Base-by-base conservation (phyloP, 2,329 filamentous ascomycete species). In the Fusarium decemcellulare region DNA sequence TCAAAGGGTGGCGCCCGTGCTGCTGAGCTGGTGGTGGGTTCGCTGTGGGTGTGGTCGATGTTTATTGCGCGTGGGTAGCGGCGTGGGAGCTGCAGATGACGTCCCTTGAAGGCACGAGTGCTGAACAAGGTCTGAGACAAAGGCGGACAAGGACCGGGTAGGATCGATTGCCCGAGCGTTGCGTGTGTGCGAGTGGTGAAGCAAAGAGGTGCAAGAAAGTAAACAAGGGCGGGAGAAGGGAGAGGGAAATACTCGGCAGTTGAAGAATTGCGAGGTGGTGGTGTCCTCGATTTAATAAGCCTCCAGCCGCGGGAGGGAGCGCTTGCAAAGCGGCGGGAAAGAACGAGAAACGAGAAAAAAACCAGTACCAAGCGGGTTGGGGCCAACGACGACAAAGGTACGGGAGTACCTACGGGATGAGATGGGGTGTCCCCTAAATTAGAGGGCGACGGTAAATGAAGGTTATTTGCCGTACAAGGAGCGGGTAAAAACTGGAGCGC, bases 401-500 rank as follows among this genome's bases (percentile, higher is more conserved):
- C 68, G 68, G 72, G 61, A 51, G 48, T 32, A 51, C 23, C 23
- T 23, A 23, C 32, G 12, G 32, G 32, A 72, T 63, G 56, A 68
- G 60, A 72, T 64, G 61, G 57, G 52, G 40, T 47, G 52, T 68
- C 61, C 69, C 60, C 66, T 69, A 74, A 74, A 72, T 74, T 73
- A 71, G 72, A 72, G 72, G 50, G 43, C 55, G 58, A 60, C 42
- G 51, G 46, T 40, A 61, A 67, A 64, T 48, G 54, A 51, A 50
- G 53, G 57, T 37, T 50, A 62, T 64, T 67, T 74, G 59, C 72
- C 61, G 69, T 72, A 50, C 72, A 70, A 71, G 71, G 72, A 72
- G 72, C 72, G 72, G 72, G 70, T 75, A 72, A 75, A 73, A 73
- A 62, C 53, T 64, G 71, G 71, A 61, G 64, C 54, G 54, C 18